A percentile compares a stretch with the other conserved stretches of the same genome.
Evolutionary conservation across 1,284 basidiomycete species (phyloP).

Genomic region (Ustilago vetiveriae): DNA sequence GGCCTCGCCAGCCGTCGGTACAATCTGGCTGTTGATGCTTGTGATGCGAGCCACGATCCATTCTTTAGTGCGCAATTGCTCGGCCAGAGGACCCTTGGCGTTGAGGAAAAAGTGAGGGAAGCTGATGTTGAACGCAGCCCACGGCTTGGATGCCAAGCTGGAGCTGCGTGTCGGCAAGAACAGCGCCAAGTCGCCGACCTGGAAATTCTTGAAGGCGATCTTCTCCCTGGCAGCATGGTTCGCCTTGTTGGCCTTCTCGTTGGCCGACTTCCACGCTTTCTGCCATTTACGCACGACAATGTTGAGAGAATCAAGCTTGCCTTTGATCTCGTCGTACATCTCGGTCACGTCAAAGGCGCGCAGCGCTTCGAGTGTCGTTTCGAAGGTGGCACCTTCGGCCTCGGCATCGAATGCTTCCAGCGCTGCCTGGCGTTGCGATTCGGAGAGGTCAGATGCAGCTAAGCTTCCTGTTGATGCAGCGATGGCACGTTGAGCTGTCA

Average conservation of each 20-base stretch:
- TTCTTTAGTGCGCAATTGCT: constrained; percentile 75
- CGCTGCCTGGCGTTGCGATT: constrained; percentile 42
- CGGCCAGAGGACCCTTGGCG: constrained; percentile 76
- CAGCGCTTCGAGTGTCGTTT: constrained; percentile 69
- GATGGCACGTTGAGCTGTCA: constrained; percentile 35
- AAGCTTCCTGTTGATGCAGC: constrained; percentile 37
- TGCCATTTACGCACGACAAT: constrained; percentile 92
- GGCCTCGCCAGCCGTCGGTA: constrained; percentile 27
- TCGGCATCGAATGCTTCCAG: constrained; percentile 52
- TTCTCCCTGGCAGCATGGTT: constrained; percentile 69
- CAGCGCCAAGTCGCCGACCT: constrained; percentile 78
- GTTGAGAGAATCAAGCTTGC: constrained; percentile 73
- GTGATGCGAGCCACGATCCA: constrained; percentile 94
- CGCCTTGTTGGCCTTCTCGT: constrained; percentile 79
- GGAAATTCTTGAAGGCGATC: constrained; percentile 60
- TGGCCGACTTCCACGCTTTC: constrained; percentile 78
- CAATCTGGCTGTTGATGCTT: constrained; percentile 82
- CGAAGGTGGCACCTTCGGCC: constrained; percentile 31
- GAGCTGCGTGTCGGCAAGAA: constrained; percentile 95
- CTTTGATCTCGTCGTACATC: constrained; percentile 83
- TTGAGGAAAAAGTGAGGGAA: constrained; percentile 97
- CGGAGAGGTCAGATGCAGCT: constrained; percentile 38
- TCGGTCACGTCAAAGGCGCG: constrained; percentile 76
- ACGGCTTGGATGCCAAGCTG: constrained; percentile 67
- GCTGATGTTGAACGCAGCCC: constrained; percentile 72